Evolutionary conservation across 768 basidiomycete species (phyloP).

Genomic region (Hericium erinaceus): DNA sequence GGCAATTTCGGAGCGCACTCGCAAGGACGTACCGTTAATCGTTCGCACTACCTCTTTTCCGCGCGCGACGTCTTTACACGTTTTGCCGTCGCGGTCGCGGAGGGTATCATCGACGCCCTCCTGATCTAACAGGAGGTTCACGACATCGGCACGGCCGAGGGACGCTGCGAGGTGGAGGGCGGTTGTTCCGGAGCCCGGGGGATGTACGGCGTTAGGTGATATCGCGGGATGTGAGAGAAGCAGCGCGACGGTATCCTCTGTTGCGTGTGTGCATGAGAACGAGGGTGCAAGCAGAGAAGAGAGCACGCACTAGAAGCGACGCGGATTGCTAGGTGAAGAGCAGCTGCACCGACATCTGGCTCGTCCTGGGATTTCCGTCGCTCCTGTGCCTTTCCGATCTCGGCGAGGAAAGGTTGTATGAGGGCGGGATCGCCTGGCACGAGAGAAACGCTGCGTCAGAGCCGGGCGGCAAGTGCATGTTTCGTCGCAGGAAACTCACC

Average conservation of each 20-base stretch:
- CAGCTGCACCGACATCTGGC: conserved; percentile 61
- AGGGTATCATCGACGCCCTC: conserved; percentile 73
- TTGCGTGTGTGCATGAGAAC: background rate
- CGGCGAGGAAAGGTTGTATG: conserved; percentile 75
- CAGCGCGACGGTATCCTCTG: conserved; percentile 59
- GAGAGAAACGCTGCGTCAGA: background rate
- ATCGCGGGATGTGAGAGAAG: conserved; percentile 67
- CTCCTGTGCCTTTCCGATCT: conserved; percentile 67
- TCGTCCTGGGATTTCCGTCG: conserved; percentile 39
- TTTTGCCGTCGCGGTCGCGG: conserved; percentile 55
- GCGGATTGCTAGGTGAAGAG: conserved; percentile 74
- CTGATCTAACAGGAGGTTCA: conserved; percentile 70
- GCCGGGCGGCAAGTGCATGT: background rate
- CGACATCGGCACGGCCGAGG: conserved; percentile 62
- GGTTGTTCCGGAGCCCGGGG: conserved; percentile 60
- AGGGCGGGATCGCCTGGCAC: conserved; percentile 61
- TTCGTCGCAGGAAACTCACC: conserved; percentile 18
- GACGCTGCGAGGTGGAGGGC: conserved; percentile 70
- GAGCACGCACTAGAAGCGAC: conserved; percentile 59
- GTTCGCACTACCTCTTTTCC: conserved; percentile 54
- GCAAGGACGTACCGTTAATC: conserved; percentile 51
- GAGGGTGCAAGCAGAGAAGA: background rate
- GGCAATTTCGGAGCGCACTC: background rate
- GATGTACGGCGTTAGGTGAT: conserved; percentile 70
- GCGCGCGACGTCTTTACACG: conserved; percentile 64